Evolutionary conservation across 1,139 yeast genomes (phyloP), one percentile per base, ranked within the genome.

Genomic region (Pneumocystis canis): DNA sequence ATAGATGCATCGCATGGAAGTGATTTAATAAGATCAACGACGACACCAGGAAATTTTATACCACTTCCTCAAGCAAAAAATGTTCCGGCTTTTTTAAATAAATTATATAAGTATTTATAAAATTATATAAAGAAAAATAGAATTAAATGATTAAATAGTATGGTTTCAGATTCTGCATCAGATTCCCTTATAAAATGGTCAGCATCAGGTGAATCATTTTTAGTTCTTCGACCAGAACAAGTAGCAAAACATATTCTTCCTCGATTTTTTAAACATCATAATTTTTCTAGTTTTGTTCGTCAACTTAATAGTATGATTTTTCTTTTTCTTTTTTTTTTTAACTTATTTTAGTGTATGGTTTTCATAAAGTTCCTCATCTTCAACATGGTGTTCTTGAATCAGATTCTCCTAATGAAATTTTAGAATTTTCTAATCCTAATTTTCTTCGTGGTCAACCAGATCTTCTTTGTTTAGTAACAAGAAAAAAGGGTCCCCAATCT

Each of bases 211-310:
- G 94, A 88, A 70, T 82, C 89, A 58, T 92, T 92, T 74, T 88
- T 92, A 59, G 96, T 92, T 39, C 73, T 87, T 58, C 41, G 41
- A 1, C 40, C 59, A 20, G 97, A 92, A 71, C 83, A 82, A 65
- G 90, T 92, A 71, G 94, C 90, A 80, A 87, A 85, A 69, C 77
- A 79, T 62, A 86, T 92, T 37, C 77, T 92, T 65, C 97, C 97
- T 9, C 85, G 84, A 70, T 90, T 89, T 73, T 92, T 89, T 78
- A 92, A 92, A 73, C 98, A 92, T 74, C 86, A 88, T 68, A 90
- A 92, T 73, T 90, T 92, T 75, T 90, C 97, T 35, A 84, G 94
- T 67, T 92, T 92, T 78, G 97, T 92, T 16, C 82, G 98, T 64
- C 98, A 92, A 72, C 79, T 92, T 71, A 92, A 92, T 74, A 92